Evolutionary conservation across 225 moss, liverwort and hornwort species (phyloP), one percentile per base, ranked within the genome.

Genomic region (Pseudisothecium myosuroides): DNA sequence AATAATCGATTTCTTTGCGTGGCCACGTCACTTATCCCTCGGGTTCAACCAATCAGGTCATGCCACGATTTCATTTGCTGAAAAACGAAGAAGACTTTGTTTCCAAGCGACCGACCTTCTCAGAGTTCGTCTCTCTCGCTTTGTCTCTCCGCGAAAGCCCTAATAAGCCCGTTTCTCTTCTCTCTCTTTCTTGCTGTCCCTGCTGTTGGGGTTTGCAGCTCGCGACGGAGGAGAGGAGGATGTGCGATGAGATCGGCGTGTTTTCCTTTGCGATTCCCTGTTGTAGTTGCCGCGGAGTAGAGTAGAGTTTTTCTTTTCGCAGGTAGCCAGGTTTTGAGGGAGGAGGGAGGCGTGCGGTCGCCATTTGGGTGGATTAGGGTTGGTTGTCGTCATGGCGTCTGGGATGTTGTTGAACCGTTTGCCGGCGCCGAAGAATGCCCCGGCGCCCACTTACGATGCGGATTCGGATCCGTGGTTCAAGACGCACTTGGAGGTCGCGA

Each of bases 391-490:
- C 52, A 99, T 99, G 97, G 95, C 92, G 75, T 92, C 96, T 47
- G 96, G 94, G 85, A 92, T 95, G 95, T 91, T 99, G 50, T 91
- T 99, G 76, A 96, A 96, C 34, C 95, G 95, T 88, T 91, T 99
- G 86, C 95, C 96, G 85, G 96, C 93, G 63, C 99, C 99, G 13
- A 95, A 82, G 93, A 93, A 96, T 63, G 86, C 83, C 41, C 86
- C 91, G 69, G 89, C 91, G 50, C 88, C 93, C 39, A 79, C 90
- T 45, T 99, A 96, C 78, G 97, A 99, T 92, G 96, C 95, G 43
- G 90, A 96, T 32, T 90, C 94, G 62, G 99, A 99, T 93, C 90
- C 99, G 27, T 99, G 99, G 99, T 99, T 99, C 76, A 93, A 96
- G 74, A 95, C 94, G 60, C 98, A 97, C 52, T 89, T 96, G 86